Base-by-base conservation (phyloP, 2,329 filamentous ascomycete genomes). In the Beauveria sp. region DNA sequence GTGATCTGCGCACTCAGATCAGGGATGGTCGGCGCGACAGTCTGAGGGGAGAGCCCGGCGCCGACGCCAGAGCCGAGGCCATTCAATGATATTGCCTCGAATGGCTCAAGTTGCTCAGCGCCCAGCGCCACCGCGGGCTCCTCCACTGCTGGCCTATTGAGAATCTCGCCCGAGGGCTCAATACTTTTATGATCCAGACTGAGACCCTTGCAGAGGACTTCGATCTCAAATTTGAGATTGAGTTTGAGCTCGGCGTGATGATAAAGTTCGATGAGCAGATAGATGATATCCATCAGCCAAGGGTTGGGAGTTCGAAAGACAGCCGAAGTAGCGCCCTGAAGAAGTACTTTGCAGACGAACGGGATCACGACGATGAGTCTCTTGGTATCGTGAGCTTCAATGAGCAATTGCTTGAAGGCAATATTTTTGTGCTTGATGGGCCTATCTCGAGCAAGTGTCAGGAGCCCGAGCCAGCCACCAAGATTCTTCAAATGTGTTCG, bases 221-320 rank as follows among this genome's bases (percentile, higher is more conserved):
- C 94, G 62, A 99, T 97, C 73, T 99, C 94, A 68, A 99, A 99
- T 69, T 97, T 99, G 56, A 96, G 86, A 67, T 97, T 97, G 43
- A 99, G 83, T 73, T 97, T 97, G 61, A 99, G 79, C 67, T 97
- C 93, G 16, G 91, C 91, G 68, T 90, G 89, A 69, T 96, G 89
- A 70, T 99, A 99, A 4, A 99, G 81, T 70, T 99, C 96, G 68
- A 96, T 90, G 41, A 99, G 81, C 8, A 97, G 80, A 65, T 90
- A 85, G 60, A 99, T 85, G 59, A 99, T 94, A 68, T 99, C 94
- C 90, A 97, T 96, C 50, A 97, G 75, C 94, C 94, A 99, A 1
- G 94, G 94, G 68, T 99, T 99, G 1, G 94, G 94, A 12, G 93
- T 92, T 61, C 87, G 89, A 77, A 99, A 99, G 10, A 97, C 88